Percentiles rank a stretch among this genome's conserved stretches.
These are phyloP conservation scores for Cardiospermum halicacabum DNA, from an alignment of 345 rosid species.

Conservation along the genomic window DNA sequence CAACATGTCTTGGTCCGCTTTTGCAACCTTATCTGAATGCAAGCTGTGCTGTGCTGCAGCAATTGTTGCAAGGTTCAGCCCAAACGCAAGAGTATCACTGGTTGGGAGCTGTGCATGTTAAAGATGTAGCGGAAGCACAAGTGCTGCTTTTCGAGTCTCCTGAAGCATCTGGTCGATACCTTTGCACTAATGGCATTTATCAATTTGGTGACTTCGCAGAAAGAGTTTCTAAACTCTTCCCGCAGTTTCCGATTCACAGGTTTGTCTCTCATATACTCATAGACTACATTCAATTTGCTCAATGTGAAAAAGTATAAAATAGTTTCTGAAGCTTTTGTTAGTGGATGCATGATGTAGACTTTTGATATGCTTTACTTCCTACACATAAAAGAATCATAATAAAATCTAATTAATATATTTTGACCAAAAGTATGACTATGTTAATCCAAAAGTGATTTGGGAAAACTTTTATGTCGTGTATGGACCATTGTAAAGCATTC, in stretches of 20 bases:
- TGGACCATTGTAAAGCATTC: background rate
- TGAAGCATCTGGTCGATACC: conserved; percentile 63
- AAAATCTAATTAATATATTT: background rate
- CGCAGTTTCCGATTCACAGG: conserved; percentile 61
- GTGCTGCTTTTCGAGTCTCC: conserved; percentile 53
- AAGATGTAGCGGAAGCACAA: conserved; percentile 68
- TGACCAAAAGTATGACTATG: background rate
- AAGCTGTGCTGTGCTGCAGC: conserved; percentile 63
- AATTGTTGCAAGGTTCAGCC: conserved; percentile 56
- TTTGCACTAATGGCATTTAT: conserved; percentile 74
- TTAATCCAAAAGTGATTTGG: conserved; percentile 1
- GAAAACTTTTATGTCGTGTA: background rate
- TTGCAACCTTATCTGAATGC: conserved; percentile 71
- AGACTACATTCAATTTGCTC: background rate
- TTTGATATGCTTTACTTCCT: background rate
- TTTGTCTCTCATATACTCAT: conserved; percentile 10
- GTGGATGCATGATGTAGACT: background rate
- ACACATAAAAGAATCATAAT: background rate
- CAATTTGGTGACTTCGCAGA: conserved; percentile 69
- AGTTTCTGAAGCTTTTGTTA: background rate
- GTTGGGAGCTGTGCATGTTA: conserved; percentile 78
- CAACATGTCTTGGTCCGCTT: conserved; percentile 68
- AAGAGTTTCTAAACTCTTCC: conserved; percentile 57
- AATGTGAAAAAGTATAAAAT: background rate
- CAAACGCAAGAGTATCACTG: conserved; percentile 70